Evolutionary conservation across 2,329 filamentous ascomycete species (phyloP).

Genomic region (Teratosphaeria zuluensis): DNA sequence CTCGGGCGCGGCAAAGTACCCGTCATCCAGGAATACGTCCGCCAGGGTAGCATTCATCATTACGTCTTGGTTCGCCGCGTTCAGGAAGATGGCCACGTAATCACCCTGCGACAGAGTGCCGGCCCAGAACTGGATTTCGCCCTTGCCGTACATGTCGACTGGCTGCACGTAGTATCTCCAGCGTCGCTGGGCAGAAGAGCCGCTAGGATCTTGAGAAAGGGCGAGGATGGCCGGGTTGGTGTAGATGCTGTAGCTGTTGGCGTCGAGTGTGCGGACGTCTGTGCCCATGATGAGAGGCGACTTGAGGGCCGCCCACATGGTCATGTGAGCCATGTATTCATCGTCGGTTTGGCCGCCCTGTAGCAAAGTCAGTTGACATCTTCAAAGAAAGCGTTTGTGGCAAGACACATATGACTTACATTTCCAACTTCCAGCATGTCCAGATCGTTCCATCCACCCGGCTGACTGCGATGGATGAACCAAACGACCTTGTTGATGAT

Average conservation of each 20-base stretch:
- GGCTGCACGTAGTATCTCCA: slow-evolving; percentile 37
- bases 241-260: slow-evolving; percentile 36
- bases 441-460: slow-evolving; percentile 40
- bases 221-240: slow-evolving; percentile 42
- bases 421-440: slow-evolving; percentile 43
- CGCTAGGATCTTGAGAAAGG: slow-evolving; percentile 39
- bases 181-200: slow-evolving; percentile 32
- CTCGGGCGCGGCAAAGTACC: slow-evolving; percentile 30
- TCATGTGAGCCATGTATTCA: slow-evolving; percentile 37
- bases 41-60: slow-evolving; percentile 42
- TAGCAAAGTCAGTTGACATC: neutral
- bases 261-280: slow-evolving; percentile 31
- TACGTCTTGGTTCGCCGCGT: slow-evolving; percentile 34
- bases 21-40: slow-evolving; percentile 44
- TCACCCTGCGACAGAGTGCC: slow-evolving; percentile 39
- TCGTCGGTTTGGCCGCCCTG: slow-evolving; percentile 27
- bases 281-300: slow-evolving; percentile 41
- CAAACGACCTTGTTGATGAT: slow-evolving; percentile 41
- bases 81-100: slow-evolving; percentile 42
- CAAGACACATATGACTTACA: neutral
- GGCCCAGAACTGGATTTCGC: slow-evolving; percentile 43
- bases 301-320: slow-evolving; percentile 41
- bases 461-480: slow-evolving; percentile 31
- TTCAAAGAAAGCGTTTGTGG: neutral
- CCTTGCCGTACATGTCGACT: slow-evolving; percentile 33